Evolutionary conservation across 2,329 filamentous ascomycete genomes (phyloP).

Genomic region (Fusarium sp.): DNA sequence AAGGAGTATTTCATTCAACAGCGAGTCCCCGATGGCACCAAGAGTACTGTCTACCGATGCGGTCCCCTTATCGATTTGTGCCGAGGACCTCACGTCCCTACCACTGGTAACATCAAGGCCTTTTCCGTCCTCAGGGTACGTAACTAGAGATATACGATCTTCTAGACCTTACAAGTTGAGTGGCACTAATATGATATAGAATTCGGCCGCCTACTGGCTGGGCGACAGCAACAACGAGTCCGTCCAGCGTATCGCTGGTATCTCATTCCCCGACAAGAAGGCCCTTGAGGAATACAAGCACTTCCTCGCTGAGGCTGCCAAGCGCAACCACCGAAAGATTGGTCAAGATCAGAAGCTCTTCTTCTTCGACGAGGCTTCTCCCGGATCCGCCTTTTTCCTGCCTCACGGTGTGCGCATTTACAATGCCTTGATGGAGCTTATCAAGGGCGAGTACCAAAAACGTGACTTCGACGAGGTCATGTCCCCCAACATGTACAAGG

Average conservation of each 20-base stretch:
- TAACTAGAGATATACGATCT: background rate
- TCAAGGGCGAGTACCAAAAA: constrained; percentile 90
- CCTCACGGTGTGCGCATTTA: constrained; percentile 94
- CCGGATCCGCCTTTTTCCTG: constrained; percentile 91
- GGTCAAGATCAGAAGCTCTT: constrained; percentile 97
- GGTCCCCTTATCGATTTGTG: constrained; percentile 96
- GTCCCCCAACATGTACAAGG: constrained; percentile 94
- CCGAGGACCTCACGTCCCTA: constrained; percentile 90
- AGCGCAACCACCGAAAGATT: constrained; percentile 94
- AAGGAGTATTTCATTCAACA: constrained; percentile 93
- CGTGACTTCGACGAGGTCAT: constrained; percentile 96
- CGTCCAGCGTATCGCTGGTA: constrained; percentile 94
- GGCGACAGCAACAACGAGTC: constrained; percentile 95
- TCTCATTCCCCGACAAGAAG: constrained; percentile 97
- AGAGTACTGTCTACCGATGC: constrained; percentile 93
- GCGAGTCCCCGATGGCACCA: constrained; percentile 81
- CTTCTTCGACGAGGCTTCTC: constrained; percentile 95
- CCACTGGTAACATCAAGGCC: constrained; percentile 93
- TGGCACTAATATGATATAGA: constrained; percentile 65
- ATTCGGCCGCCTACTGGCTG: constrained; percentile 84
- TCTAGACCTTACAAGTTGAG: background rate
- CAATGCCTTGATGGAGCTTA: constrained; percentile 85
- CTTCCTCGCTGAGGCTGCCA: constrained; percentile 97
- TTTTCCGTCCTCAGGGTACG: constrained; percentile 87
- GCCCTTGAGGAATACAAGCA: constrained; percentile 92